Evolutionary conservation across 331 rosid species (phyloP).

Genomic region (Arachis monticola): DNA sequence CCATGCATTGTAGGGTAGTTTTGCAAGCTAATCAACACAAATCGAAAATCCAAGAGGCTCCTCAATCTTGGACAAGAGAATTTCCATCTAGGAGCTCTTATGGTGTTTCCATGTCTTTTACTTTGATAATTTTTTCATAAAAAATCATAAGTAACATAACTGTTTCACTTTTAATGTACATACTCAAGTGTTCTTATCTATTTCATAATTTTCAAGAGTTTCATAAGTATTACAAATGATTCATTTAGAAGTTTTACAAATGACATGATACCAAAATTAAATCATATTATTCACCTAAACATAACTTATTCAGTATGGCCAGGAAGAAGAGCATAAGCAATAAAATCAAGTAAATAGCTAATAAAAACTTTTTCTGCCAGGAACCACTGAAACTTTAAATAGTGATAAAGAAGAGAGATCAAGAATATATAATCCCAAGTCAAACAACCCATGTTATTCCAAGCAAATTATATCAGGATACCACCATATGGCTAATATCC

Average conservation of each 20-base stretch:
- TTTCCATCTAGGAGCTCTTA: not conserved
- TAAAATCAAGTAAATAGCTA: not conserved
- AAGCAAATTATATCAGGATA: constrained; percentile 4
- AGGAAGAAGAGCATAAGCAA: too few relatives aligned
- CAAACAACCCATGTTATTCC: not conserved
- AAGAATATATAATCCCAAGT: not conserved
- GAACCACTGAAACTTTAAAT: not conserved
- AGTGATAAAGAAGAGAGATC: constrained; percentile 8
- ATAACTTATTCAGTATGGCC: not conserved
- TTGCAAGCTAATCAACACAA: not conserved
- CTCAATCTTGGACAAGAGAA: not conserved
- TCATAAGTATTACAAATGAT: too few relatives aligned
- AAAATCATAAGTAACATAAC: too few relatives aligned
- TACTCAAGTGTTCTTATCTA: too few relatives aligned
- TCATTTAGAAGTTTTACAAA: too few relatives aligned
- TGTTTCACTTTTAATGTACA: too few relatives aligned
- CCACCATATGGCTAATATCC: not conserved
- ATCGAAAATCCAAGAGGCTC: not conserved
- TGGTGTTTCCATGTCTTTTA: not conserved
- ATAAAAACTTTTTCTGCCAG: not conserved
- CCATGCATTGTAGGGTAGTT: not conserved
- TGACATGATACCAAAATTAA: not conserved
- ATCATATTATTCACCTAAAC: not conserved
- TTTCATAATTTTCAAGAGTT: too few relatives aligned
- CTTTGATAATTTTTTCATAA: not conserved